phyloP scores from a whole-genome alignment of 2,329 filamentous ascomycete genomes.

The Alternaria rosae region DNA sequence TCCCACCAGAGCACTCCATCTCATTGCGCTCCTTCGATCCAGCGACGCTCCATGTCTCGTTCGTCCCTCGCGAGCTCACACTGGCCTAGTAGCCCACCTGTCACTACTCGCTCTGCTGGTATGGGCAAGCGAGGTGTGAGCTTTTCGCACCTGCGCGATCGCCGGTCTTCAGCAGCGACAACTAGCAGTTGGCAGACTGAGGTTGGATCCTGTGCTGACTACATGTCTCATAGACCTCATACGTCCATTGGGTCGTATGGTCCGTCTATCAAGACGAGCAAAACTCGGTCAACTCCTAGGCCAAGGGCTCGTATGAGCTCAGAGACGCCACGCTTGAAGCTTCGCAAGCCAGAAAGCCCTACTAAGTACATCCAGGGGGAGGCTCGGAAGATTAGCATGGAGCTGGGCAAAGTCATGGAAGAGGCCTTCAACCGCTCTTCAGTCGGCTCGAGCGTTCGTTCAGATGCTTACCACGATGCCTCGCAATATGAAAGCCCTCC shows the following conservation, averaged over 20 bases:
- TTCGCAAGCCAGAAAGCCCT: slow-evolving; percentile 54
- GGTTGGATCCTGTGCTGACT: slow-evolving; percentile 38
- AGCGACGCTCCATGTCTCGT: slow-evolving; percentile 41
- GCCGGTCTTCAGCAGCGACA: slow-evolving; percentile 54
- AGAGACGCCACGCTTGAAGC: slow-evolving; percentile 34
- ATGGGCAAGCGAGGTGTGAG: slow-evolving; percentile 68
- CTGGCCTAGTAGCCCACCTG: slow-evolving; percentile 58
- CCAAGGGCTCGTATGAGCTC: slow-evolving; percentile 32
- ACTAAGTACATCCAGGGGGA: slow-evolving; percentile 74
- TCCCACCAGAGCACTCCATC: slow-evolving; percentile 40
- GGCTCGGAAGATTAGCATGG: slow-evolving; percentile 80
- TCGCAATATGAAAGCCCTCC: slow-evolving; percentile 61
- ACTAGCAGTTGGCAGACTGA: slow-evolving; percentile 44
- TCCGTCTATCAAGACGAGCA: slow-evolving; percentile 30
- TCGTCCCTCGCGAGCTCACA: slow-evolving; percentile 57
- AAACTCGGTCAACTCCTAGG: slow-evolving; percentile 36
- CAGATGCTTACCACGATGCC: slow-evolving; percentile 30
- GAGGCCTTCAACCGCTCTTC: slow-evolving; percentile 83
- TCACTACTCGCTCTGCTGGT: slow-evolving; percentile 58
- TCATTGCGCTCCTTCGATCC: slow-evolving; percentile 31
- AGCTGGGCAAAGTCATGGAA: slow-evolving; percentile 88
- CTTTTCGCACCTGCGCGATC: slow-evolving; percentile 62
- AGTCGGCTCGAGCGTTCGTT: slow-evolving; percentile 59
- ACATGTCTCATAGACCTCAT: slow-evolving; percentile 32
- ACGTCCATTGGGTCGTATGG: slow-evolving; percentile 33